A percentile compares a stretch with the other conserved stretches of the same genome.
These are phyloP conservation scores for Sisymbrium irio DNA, from an alignment of 345 rosid species.

Conservation along the genomic window DNA sequence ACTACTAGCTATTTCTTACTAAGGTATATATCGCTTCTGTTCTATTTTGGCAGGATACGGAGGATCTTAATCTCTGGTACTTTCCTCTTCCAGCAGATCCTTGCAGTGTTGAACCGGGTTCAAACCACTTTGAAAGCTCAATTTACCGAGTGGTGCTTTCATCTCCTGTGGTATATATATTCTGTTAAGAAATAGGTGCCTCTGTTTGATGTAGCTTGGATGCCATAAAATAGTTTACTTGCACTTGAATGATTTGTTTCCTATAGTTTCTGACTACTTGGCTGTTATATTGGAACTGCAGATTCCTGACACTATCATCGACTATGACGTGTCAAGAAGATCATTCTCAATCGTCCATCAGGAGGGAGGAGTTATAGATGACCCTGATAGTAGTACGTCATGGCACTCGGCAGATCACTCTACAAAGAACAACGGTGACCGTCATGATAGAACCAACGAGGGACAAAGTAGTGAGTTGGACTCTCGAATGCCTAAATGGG, in stretches of 20 bases:
- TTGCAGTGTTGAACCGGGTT: slow-evolving; percentile 66
- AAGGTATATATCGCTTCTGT: not conserved
- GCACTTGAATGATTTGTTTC: not conserved
- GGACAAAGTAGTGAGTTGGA: slow-evolving; percentile 25
- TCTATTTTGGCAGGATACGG: slow-evolving; percentile 24
- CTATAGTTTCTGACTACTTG: not conserved
- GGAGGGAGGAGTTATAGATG: slow-evolving; percentile 30
- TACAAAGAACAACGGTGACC: slow-evolving; percentile 16
- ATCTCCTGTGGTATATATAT: slow-evolving; percentile 77
- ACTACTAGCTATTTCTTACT: not conserved
- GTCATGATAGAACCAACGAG: slow-evolving; percentile 12
- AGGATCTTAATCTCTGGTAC: slow-evolving; percentile 74
- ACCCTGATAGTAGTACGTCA: slow-evolving; percentile 30
- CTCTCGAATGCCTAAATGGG: slow-evolving; percentile 40
- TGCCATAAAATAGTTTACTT: slow-evolving; percentile 1
- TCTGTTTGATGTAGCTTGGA: not conserved
- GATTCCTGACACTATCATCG: slow-evolving; percentile 83
- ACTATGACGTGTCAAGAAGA: slow-evolving; percentile 67
- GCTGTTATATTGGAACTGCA: slow-evolving; percentile 34
- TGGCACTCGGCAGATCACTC: slow-evolving; percentile 26
- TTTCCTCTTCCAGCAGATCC: slow-evolving; percentile 70
- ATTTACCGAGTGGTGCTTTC: slow-evolving; percentile 76
- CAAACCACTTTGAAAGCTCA: slow-evolving; percentile 71
- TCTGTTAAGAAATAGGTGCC: not conserved
- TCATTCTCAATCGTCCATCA: slow-evolving; percentile 60